Evolutionary conservation across 2,329 filamentous ascomycete genomes (phyloP).

Genomic region (Sclerotinia trifoliorum): DNA sequence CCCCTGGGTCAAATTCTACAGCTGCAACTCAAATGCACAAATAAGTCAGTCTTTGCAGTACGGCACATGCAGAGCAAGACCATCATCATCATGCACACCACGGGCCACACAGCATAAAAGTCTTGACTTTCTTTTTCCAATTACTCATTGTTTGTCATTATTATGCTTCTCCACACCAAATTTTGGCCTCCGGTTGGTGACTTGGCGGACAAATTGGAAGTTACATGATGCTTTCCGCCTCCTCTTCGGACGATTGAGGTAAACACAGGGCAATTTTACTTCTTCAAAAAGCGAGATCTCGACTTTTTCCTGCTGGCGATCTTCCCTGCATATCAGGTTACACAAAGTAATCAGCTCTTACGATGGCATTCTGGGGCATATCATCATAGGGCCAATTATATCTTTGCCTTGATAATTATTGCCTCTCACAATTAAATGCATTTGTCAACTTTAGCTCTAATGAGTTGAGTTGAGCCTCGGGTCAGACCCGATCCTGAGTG

Average conservation of each 20-base stretch:
- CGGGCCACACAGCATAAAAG: slow-evolving; percentile 18
- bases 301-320: slow-evolving; percentile 6
- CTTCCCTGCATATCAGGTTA: slow-evolving; percentile 20
- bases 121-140: background rate
- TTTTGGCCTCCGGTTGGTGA: background rate
- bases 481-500: background rate
- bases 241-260: background rate
- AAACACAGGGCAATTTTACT: slow-evolving; percentile 18
- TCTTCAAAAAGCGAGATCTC: slow-evolving; percentile 21
- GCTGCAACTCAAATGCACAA: slow-evolving; percentile 10
- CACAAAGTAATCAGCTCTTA: slow-evolving; percentile 15
- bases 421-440: background rate
- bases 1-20: slow-evolving; percentile 19
- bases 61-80: slow-evolving; percentile 13
- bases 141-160: background rate
- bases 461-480: background rate
- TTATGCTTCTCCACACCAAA: background rate
- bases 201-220: background rate
- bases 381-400: background rate
- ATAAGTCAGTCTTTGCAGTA: slow-evolving; percentile 15
- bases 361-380: slow-evolving; percentile 13
- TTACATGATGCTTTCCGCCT: slow-evolving; percentile 7
- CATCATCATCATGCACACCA: slow-evolving; percentile 19
- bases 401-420: background rate
- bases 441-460: background rate